Base-by-base conservation (phyloP, 352 stramenopile genomes). In the Chrysophaeum taylorii region DNA sequence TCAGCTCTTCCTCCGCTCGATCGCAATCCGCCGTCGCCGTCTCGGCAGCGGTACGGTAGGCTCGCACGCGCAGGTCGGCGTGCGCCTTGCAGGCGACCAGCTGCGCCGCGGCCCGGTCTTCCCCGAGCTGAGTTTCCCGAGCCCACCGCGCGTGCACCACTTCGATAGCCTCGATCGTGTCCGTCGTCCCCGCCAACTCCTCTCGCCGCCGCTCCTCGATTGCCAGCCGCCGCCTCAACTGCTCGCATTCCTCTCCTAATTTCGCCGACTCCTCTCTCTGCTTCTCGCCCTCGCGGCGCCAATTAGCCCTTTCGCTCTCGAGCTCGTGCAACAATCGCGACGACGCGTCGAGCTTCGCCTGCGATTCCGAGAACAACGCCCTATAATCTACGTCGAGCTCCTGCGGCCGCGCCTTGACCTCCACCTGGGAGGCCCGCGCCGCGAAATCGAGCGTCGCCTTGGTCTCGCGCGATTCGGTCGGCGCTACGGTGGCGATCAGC, bases 1-100 rank as follows among this genome's bases (percentile, higher is more conserved):
- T 63, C 33, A 76, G 43, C 48, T 74, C 72, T 45, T 66, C 61
- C 31, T 76, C 68, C 21, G 7, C 61, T 23, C 42, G 54, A 48
- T 70, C 64, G 43, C 72, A 75, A 29, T 74, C 53, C 23, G 42
- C 42, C 7, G 42, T 37, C 41, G 72, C 60, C 18, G 21, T 64
- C 36, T 45, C 50, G n/a, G 62, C 72, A 12, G 45, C 45, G 31
- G 27, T 48, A 35, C 64, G 62, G 50, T 75, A 72, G 15, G 61
- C 48, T 50, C 52, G 29, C 21, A 75, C 45, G 16, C 69, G 43
- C 62, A 43, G 68, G n/a, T 74, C 72, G 52, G 63, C 48, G 14
- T 29, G 12, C 48, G 48, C 7, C 14, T n/a, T 29, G 48, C 48
- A 29, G n/a, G 48, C 48, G 14, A n/a, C n/a, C 48, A 60, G n/a